phyloP scores from a whole-genome alignment of 108 stramenopile genomes.

The Cyclostephanos invisitatus region DNA sequence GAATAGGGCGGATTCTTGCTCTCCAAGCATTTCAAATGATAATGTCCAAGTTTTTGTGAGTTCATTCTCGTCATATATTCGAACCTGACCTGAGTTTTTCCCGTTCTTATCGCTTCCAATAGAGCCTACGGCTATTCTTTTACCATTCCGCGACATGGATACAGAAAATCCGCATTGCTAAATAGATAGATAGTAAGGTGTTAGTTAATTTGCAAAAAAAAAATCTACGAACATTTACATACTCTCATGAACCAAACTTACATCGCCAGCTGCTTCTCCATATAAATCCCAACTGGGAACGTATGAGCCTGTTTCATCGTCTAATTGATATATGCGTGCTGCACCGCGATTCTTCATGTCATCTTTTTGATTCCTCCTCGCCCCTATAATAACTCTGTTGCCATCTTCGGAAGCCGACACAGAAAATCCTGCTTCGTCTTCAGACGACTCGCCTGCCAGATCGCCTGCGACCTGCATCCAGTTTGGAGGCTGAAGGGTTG shows the following conservation, averaged over 20 bases:
- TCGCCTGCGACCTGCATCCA: constrained; percentile 43
- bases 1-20: constrained; percentile 47
- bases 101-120: constrained; percentile 50
- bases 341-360: constrained; percentile 42
- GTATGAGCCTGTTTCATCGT: constrained; percentile 17
- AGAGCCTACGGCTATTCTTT: constrained; percentile 47
- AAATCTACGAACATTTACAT: too few relatives aligned
- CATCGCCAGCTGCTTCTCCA: constrained; percentile 46
- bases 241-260: too few relatives aligned
- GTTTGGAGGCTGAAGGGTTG: constrained; percentile 5
- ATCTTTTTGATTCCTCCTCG: constrained; percentile 33
- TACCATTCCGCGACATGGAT: constrained; percentile 46
- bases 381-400: constrained; percentile 31
- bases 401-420: constrained; percentile 45
- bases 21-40: constrained; percentile 35
- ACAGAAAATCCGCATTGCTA: constrained; percentile 48
- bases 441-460: constrained; percentile 33
- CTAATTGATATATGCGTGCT: constrained; percentile 40
- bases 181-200: too few relatives aligned
- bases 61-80: constrained; percentile 43
- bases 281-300: constrained; percentile 26
- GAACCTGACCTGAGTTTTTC: constrained; percentile 46
- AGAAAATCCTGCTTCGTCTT: constrained; percentile 49
- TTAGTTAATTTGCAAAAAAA: too few relatives aligned
- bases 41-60: constrained; percentile 28